These are phyloP conservation scores for Fragaria nilgerrensis DNA, from an alignment of 306 rosid species.

Conservation along the genomic window DNA sequence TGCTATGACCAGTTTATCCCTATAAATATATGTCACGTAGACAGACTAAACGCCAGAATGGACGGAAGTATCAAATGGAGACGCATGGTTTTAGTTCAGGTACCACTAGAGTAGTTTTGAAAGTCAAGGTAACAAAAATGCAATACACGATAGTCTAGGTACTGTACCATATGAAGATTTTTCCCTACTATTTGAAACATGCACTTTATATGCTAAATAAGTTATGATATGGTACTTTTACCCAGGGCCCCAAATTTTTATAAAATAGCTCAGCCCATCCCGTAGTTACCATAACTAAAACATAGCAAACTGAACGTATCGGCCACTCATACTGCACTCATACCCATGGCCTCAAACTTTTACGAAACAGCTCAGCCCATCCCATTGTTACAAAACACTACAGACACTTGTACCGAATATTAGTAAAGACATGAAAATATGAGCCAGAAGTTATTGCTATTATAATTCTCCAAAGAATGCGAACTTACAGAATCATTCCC, in stretches of 20 bases:
- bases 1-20: no score
- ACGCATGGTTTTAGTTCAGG: no score
- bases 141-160: no score
- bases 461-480: conserved; percentile 17
- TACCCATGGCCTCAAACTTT: no score
- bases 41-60: no score
- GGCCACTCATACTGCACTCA: no score
- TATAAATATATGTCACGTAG: no score
- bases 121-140: no score
- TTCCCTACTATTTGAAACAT: neutral
- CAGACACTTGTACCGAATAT: neutral
- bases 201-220: neutral
- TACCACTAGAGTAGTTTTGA: no score
- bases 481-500: conserved; percentile 86
- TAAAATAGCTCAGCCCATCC: neutral
- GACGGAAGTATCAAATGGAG: no score
- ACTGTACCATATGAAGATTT: no score
- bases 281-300: neutral
- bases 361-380: no score
- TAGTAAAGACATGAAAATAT: conserved; percentile 5
- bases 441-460: conserved; percentile 8
- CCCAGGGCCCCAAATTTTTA: neutral
- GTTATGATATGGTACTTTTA: neutral
- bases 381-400: neutral
- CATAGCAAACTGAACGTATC: neutral